These are phyloP conservation scores for Colletotrichum navitas DNA, from an alignment of 2,329 filamentous ascomycete species.

Conservation along the genomic window DNA sequence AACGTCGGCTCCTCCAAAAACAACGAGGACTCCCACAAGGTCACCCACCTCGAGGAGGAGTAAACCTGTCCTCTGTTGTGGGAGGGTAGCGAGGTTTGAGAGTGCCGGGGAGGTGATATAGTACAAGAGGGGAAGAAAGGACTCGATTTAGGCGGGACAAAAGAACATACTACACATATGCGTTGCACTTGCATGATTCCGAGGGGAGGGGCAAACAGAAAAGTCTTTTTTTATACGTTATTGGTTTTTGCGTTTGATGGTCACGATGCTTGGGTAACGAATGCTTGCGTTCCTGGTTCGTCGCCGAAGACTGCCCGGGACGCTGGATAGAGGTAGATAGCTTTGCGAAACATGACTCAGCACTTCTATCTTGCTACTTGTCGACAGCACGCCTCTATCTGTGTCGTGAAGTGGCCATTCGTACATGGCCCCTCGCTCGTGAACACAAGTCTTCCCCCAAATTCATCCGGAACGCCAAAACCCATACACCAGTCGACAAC, in stretches of 20 bases:
- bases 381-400: background rate
- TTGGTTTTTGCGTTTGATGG: slow-evolving; percentile 14
- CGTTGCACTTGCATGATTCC: slow-evolving; percentile 35
- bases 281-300: slow-evolving; percentile 10
- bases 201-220: slow-evolving; percentile 9
- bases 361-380: slow-evolving; percentile 5
- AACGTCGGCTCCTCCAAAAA: slow-evolving; percentile 54
- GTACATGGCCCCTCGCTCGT: background rate
- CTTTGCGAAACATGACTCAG: slow-evolving; percentile 23
- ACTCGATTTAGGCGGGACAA: background rate
- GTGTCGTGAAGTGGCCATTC: background rate
- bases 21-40: slow-evolving; percentile 51
- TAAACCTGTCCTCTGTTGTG: slow-evolving; percentile 47
- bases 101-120: too few species aligned
- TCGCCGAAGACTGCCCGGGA: background rate
- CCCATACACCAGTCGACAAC: background rate
- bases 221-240: slow-evolving; percentile 7
- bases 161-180: slow-evolving; percentile 8
- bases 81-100: background rate
- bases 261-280: slow-evolving; percentile 34
- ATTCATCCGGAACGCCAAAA: slow-evolving; percentile 5
- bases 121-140: background rate
- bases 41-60: slow-evolving; percentile 66
- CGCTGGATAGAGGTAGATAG: slow-evolving; percentile 2
- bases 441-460: background rate